Conservation (phyloP, 2,329 filamentous ascomycete genomes). For the Verticillium tricorpus region DNA sequence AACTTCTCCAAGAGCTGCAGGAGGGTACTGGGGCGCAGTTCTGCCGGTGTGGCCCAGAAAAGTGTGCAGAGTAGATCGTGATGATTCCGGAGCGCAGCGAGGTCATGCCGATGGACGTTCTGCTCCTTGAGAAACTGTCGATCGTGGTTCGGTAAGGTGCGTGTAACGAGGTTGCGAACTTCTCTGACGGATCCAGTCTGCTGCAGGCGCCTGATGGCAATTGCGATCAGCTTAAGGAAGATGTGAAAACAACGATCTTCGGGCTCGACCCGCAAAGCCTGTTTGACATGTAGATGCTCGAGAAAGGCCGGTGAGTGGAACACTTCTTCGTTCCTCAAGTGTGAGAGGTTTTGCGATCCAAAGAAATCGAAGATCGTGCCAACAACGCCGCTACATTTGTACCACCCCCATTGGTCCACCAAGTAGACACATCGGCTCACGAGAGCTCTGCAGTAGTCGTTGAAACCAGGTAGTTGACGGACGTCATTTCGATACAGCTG, state of each 20-base stretch:
- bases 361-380: constrained; percentile 66
- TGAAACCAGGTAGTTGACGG: constrained; percentile 57
- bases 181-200: constrained; percentile 47
- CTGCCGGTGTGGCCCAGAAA: constrained; percentile 58
- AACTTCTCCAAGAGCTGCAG: constrained; percentile 45
- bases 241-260: constrained; percentile 64
- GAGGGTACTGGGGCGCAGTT: constrained; percentile 45
- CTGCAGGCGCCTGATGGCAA: constrained; percentile 49
- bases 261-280: constrained; percentile 44
- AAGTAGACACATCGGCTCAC: constrained; percentile 59
- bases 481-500: constrained; percentile 51
- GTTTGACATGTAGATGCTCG: constrained; percentile 43
- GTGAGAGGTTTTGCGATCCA: constrained; percentile 54
- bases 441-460: constrained; percentile 58
- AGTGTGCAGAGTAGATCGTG: constrained; percentile 64
- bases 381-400: constrained; percentile 50
- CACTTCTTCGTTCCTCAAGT: constrained; percentile 61
- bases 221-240: constrained; percentile 59
- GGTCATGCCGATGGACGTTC: constrained; percentile 52
- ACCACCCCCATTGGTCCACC: constrained; percentile 63
- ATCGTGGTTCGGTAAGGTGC: constrained; percentile 62
- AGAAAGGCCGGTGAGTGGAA: constrained; percentile 58
- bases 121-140: constrained; percentile 61
- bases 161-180: constrained; percentile 55
- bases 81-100: constrained; percentile 62